Evolutionary conservation across 1,284 basidiomycete genomes (phyloP).

Genomic region (Vanrija sp.): DNA sequence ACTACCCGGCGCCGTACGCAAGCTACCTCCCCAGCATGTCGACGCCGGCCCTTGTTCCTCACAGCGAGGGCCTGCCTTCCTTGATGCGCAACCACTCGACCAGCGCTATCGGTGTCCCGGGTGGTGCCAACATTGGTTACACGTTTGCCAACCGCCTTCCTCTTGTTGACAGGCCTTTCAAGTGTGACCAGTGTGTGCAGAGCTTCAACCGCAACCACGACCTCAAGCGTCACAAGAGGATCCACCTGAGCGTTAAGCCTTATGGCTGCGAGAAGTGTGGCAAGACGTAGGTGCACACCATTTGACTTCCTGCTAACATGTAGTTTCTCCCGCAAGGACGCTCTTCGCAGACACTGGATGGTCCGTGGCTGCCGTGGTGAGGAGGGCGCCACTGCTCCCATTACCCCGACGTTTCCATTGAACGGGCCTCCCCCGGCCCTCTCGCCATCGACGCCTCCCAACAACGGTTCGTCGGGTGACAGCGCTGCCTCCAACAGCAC

Average conservation of each 20-base stretch:
- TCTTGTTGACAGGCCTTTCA: constrained; percentile 46
- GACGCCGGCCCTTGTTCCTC: constrained; percentile 10
- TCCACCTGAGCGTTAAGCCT: constrained; percentile 51
- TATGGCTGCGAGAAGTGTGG: constrained; percentile 50
- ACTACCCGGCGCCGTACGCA: constrained; percentile 23
- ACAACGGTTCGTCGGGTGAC: constrained; percentile 4
- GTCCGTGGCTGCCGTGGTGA: constrained; percentile 51
- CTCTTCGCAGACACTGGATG: constrained; percentile 50
- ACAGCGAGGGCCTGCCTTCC: constrained; percentile 18
- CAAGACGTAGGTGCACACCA: constrained; percentile 40
- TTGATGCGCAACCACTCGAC: constrained; percentile 33
- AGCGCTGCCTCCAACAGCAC: constrained; percentile 5
- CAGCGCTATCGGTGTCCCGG: constrained; percentile 16
- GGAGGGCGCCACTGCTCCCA: constrained; percentile 42
- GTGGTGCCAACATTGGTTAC: constrained; percentile 24
- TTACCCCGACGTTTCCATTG: constrained; percentile 37
- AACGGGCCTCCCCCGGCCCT: constrained; percentile 31
- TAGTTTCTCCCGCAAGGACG: constrained; percentile 52
- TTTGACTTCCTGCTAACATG: not conserved
- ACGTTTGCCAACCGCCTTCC: constrained; percentile 35
- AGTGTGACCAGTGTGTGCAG: constrained; percentile 50
- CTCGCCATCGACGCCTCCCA: constrained; percentile 35
- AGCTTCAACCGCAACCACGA: constrained; percentile 53
- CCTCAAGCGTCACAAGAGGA: constrained; percentile 50
- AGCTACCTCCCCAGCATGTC: constrained; percentile 20